phyloP scores from a whole-genome alignment of 1,139 yeast genomes.

The Kurtzmaniella quercitrusa region DNA sequence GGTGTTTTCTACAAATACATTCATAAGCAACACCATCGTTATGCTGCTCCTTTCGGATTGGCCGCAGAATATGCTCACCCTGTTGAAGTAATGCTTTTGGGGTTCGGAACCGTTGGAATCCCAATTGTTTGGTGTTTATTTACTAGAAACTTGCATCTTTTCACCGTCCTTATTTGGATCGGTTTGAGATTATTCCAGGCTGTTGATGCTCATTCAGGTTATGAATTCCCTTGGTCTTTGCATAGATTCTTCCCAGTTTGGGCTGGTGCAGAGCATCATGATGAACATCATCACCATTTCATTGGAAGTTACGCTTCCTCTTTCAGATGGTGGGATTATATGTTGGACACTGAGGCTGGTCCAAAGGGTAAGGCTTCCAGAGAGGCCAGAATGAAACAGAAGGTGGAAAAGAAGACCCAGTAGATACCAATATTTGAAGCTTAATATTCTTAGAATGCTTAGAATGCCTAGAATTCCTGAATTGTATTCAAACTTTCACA shows the following conservation, averaged over 20 bases:
- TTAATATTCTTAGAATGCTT: too few species aligned
- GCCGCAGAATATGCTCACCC: slow-evolving; percentile 50
- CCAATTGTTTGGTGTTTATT: slow-evolving; percentile 38
- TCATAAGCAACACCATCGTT: slow-evolving; percentile 47
- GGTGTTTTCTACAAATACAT: slow-evolving; percentile 46
- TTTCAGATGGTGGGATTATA: slow-evolving; percentile 46
- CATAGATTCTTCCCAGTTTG: slow-evolving; percentile 43
- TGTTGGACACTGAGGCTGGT: slow-evolving; percentile 43
- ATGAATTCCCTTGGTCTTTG: slow-evolving; percentile 48
- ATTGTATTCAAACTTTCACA: neutral
- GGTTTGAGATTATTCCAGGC: slow-evolving; percentile 44
- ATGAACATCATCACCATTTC: slow-evolving; percentile 44
- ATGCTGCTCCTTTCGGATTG: slow-evolving; percentile 48
- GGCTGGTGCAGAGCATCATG: slow-evolving; percentile 52
- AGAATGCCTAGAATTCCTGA: too few species aligned
- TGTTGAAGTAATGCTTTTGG: slow-evolving; percentile 41
- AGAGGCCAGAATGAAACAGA: slow-evolving; percentile 29
- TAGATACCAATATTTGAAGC: neutral
- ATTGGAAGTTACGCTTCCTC: slow-evolving; percentile 44
- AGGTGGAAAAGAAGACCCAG: slow-evolving; percentile 22
- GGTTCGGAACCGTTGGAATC: slow-evolving; percentile 46
- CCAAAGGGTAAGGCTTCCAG: slow-evolving; percentile 37
- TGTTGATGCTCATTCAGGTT: slow-evolving; percentile 46
- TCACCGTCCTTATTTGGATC: slow-evolving; percentile 42
- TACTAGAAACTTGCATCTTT: slow-evolving; percentile 37